phyloP scores from a whole-genome alignment of 805 yeast genomes.

The Schizosaccharomyces cryophilus region DNA sequence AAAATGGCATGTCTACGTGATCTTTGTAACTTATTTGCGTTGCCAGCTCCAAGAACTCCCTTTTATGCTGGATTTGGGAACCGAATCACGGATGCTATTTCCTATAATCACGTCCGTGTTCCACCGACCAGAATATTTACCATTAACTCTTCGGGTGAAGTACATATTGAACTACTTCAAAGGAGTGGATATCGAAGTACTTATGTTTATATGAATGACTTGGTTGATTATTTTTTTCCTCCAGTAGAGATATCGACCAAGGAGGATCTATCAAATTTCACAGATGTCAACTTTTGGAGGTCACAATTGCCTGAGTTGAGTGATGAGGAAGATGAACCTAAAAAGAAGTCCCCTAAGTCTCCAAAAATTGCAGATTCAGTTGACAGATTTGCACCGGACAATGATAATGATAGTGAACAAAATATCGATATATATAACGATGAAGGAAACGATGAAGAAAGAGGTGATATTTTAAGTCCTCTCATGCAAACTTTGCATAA shows the following conservation, averaged over 20 bases:
- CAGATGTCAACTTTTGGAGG: conserved; percentile 83
- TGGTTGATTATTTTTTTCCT: conserved; percentile 94
- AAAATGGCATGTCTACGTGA: conserved; percentile 91
- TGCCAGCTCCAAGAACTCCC: conserved; percentile 33
- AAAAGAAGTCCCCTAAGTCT: neutral
- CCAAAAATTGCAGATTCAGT: neutral
- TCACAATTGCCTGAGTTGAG: conserved; percentile 38
- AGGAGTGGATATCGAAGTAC: conserved; percentile 78
- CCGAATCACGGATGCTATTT: conserved; percentile 83
- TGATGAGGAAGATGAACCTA: conserved; percentile 11
- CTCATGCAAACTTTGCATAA: neutral
- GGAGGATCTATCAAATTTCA: conserved; percentile 32
- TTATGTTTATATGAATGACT: conserved; percentile 69
- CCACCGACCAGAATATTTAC: conserved; percentile 89
- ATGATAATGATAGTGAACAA: neutral
- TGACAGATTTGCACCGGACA: neutral
- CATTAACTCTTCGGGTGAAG: conserved; percentile 88
- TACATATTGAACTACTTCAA: conserved; percentile 85
- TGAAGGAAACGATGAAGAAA: neutral
- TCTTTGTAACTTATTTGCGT: conserved; percentile 45
- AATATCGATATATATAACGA: neutral
- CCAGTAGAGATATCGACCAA: conserved; percentile 26
- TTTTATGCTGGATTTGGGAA: conserved; percentile 96
- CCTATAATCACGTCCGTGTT: conserved; percentile 77
- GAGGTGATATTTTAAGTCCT: neutral